Evolutionary conservation across 2,329 filamentous ascomycete genomes (phyloP).

Genomic region (Fusarium sarcochroum): DNA sequence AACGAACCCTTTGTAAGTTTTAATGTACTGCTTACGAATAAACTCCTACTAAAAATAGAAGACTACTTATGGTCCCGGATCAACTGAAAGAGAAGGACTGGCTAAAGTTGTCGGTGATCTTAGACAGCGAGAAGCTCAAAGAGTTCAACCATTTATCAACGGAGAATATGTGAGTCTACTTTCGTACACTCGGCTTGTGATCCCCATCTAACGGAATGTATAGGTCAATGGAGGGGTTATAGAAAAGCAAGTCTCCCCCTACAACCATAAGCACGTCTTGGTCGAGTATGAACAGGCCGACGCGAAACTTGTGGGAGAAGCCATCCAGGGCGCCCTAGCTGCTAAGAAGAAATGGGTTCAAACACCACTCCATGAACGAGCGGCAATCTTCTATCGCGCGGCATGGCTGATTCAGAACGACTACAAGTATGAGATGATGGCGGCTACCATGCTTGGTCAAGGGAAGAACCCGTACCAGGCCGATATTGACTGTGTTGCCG

Average conservation of each 20-base stretch:
- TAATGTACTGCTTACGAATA: no score
- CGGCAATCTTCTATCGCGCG: not conserved
- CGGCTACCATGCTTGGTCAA: conserved; percentile 7
- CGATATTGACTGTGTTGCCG: not conserved
- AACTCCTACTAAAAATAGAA: no score
- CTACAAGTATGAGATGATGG: conserved; percentile 3
- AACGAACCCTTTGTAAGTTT: no score
- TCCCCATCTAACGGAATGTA: no score
- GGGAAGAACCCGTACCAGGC: conserved; percentile 3
- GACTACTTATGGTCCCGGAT: no score
- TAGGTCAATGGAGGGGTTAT: no score
- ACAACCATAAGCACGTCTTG: not conserved
- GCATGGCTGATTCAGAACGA: not conserved
- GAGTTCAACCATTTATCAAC: no score
- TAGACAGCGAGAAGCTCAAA: no score
- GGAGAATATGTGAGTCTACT: no score
- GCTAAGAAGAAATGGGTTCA: not conserved
- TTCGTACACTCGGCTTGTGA: no score
- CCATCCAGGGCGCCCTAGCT: not conserved
- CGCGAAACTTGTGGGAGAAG: not conserved
- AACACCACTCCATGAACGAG: not conserved
- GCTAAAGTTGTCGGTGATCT: no score
- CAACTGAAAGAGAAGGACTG: no score
- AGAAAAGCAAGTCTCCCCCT: not conserved
- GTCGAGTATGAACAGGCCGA: not conserved